phyloP scores from a whole-genome alignment of 345 rosid species.

The Boechera divaricarpa region DNA sequence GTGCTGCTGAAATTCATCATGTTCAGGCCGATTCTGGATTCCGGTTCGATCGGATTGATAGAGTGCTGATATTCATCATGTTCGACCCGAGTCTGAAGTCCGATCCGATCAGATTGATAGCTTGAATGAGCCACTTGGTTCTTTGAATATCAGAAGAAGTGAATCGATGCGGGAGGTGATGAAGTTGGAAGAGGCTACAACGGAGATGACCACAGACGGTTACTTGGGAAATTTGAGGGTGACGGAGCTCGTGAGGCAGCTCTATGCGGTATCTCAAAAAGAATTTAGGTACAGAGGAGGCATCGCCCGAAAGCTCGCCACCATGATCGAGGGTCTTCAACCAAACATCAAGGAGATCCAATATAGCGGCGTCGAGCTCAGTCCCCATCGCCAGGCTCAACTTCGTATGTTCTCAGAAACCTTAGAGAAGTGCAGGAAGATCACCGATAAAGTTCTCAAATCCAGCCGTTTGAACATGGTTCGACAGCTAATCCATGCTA shows the following conservation, averaged over 20 bases:
- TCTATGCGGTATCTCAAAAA: constrained; percentile 49
- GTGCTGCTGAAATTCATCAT: too few relatives aligned
- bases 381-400: constrained; percentile 57
- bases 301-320: constrained; percentile 51
- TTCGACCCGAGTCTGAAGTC: too few relatives aligned
- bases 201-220: too few relatives aligned
- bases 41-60: too few relatives aligned
- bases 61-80: too few relatives aligned
- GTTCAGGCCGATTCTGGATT: too few relatives aligned
- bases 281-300: constrained; percentile 53
- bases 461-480: constrained; percentile 79
- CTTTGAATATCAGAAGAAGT: too few relatives aligned
- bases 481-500: constrained; percentile 55
- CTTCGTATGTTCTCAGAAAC: constrained; percentile 59
- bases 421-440: constrained; percentile 58
- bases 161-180: too few relatives aligned
- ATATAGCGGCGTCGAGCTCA: constrained; percentile 74
- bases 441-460: constrained; percentile 53
- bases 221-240: background rate
- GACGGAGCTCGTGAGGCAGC: constrained; percentile 62
- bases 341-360: constrained; percentile 58
- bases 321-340: constrained; percentile 40
- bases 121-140: too few relatives aligned
- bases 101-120: too few relatives aligned
- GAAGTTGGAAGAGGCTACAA: too few relatives aligned